Conservation (phyloP, 106 monocot genomes). For the Allium fistulosum region DNA sequence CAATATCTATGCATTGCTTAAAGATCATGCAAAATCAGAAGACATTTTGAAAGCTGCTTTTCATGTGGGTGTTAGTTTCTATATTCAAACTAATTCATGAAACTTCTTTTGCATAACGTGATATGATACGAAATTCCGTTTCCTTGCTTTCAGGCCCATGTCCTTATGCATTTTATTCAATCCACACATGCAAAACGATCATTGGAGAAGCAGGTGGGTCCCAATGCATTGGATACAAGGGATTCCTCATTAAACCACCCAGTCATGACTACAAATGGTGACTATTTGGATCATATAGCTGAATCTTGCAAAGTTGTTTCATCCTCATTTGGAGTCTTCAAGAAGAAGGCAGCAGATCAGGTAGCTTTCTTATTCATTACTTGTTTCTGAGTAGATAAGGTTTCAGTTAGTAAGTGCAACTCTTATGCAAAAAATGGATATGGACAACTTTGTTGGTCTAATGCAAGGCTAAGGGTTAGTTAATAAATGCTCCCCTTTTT, state of each 20-base stretch:
- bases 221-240: slow-evolving; percentile 4
- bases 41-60: slow-evolving; percentile 74
- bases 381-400: not conserved
- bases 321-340: slow-evolving; percentile 59
- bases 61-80: slow-evolving; percentile 35
- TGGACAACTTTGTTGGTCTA: too few relatives aligned
- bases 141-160: slow-evolving; percentile 46
- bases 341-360: slow-evolving; percentile 70
- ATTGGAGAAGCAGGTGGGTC: slow-evolving; percentile 3
- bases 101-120: not conserved
- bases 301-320: slow-evolving; percentile 79
- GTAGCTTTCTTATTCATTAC: slow-evolving; percentile 19
- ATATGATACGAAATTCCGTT: not conserved
- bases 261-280: slow-evolving; percentile 14
- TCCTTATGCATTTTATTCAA: slow-evolving; percentile 53
- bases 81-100: not conserved
- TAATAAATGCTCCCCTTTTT: too few relatives aligned
- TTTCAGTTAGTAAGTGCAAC: too few relatives aligned
- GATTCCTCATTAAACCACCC: slow-evolving; percentile 11
- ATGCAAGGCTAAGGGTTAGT: too few relatives aligned
- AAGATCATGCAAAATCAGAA: slow-evolving; percentile 81
- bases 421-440: too few relatives aligned
- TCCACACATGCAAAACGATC: slow-evolving; percentile 10
- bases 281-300: slow-evolving; percentile 37
- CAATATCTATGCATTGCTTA: slow-evolving; percentile 80